phyloP scores from a whole-genome alignment of 805 yeast species.

The Candida fluviatilis region DNA sequence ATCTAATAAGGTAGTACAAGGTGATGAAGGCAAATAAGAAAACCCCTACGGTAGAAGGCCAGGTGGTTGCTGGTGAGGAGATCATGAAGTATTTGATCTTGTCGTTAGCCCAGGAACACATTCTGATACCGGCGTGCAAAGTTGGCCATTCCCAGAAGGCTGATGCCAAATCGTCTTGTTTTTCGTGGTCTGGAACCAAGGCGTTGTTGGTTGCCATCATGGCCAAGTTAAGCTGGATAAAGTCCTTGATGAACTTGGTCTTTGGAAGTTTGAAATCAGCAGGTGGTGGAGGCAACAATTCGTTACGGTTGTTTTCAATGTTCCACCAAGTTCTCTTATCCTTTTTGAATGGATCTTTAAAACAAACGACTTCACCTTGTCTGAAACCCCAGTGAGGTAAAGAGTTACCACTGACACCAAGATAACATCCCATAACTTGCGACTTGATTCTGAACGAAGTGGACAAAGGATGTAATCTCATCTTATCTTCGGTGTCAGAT shows the following conservation, averaged over 20 bases:
- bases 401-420: constrained; percentile 74
- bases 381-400: constrained; percentile 98
- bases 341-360: constrained; percentile 58
- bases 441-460: constrained; percentile 76
- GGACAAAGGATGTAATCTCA: constrained; percentile 71
- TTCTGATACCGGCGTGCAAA: constrained; percentile 62
- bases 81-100: constrained; percentile 59
- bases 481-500: constrained; percentile 47
- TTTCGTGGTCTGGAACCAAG: constrained; percentile 69
- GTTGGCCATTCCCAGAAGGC: constrained; percentile 85
- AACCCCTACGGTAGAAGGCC: constrained; percentile 64
- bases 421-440: constrained; percentile 69
- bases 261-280: constrained; percentile 64
- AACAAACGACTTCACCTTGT: constrained; percentile 93
- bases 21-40: constrained; percentile 48
- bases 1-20: constrained; percentile 39
- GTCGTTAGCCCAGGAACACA: constrained; percentile 66
- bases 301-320: constrained; percentile 66
- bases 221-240: constrained; percentile 66
- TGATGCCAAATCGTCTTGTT: constrained; percentile 67
- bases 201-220: constrained; percentile 87
- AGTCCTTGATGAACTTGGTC: constrained; percentile 68
- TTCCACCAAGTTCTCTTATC: constrained; percentile 92
- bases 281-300: constrained; percentile 54
- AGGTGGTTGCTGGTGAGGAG: constrained; percentile 66